Evolutionary conservation across 345 rosid genomes (phyloP).

Genomic region (Streptanthus diversifolius): DNA sequence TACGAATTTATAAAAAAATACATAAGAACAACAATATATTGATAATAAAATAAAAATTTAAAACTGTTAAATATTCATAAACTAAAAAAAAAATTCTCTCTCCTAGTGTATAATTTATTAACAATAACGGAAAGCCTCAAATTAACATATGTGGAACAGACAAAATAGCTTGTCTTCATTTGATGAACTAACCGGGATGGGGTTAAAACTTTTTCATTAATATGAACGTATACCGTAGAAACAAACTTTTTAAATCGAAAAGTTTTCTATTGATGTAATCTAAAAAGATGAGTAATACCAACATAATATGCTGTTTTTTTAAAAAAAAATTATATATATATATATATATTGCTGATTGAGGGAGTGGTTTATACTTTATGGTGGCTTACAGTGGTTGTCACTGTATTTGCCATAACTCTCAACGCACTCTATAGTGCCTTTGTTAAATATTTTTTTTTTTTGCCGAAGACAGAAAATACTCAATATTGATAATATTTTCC

Average conservation of each 20-base stretch:
- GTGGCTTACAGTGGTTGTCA: conserved; percentile 6
- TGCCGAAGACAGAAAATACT: neutral
- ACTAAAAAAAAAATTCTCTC: too few relatives aligned
- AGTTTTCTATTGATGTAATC: too few relatives aligned
- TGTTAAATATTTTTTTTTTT: neutral
- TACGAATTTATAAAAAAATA: too few relatives aligned
- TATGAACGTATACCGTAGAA: neutral
- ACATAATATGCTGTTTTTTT: neutral
- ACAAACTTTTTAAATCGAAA: neutral
- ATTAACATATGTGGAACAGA: too few relatives aligned
- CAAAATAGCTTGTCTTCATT: neutral
- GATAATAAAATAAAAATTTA: too few relatives aligned
- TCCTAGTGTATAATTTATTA: too few relatives aligned
- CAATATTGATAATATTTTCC: neutral
- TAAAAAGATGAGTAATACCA: neutral
- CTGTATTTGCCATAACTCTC: conserved; percentile 19
- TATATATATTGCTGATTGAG: too few relatives aligned
- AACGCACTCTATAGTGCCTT: conserved; percentile 9
- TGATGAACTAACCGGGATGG: neutral
- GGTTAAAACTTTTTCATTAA: neutral
- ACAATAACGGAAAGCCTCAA: too few relatives aligned
- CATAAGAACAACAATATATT: too few relatives aligned
- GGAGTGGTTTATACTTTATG: neutral
- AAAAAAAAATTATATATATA: too few relatives aligned
- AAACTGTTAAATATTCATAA: too few relatives aligned